phyloP scores from a whole-genome alignment of 352 stramenopile genomes.

The Phytophthora palmivora region DNA sequence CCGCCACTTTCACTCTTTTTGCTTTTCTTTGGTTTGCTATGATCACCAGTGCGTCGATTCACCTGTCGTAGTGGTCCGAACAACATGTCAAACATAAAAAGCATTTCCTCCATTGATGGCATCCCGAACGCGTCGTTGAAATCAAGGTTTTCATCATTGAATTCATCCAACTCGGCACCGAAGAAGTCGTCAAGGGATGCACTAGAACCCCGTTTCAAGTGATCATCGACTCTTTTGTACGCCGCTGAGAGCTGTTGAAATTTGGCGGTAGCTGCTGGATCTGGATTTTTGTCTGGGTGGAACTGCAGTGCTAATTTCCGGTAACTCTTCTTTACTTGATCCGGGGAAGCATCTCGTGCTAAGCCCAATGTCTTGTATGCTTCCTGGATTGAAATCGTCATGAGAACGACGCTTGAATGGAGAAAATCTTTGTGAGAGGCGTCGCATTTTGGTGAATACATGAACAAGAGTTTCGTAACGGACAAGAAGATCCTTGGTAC shows the following conservation, averaged over 20 bases:
- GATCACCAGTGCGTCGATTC: not conserved
- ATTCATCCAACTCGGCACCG: constrained; percentile 4
- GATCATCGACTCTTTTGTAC: constrained; percentile 75
- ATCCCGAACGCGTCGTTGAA: constrained; percentile 40
- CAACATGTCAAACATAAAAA: constrained; percentile 82
- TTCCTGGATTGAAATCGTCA: constrained; percentile 50
- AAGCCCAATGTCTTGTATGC: constrained; percentile 58
- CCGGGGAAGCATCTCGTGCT: constrained; percentile 39
- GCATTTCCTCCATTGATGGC: constrained; percentile 73
- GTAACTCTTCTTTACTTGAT: constrained; percentile 70
- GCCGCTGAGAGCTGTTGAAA: constrained; percentile 78
- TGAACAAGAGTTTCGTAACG: not conserved
- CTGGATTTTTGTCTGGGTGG: constrained; percentile 77
- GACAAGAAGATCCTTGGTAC: not conserved
- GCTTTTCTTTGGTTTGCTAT: constrained; percentile 1
- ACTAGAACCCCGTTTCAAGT: constrained; percentile 38
- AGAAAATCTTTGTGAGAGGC: constrained; percentile 14
- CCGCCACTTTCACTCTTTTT: constrained; percentile 14
- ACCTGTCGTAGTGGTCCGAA: constrained; percentile 38
- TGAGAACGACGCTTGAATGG: constrained; percentile 15
- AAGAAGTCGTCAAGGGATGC: constrained; percentile 22
- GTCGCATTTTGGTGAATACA: not conserved
- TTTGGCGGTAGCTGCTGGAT: constrained; percentile 60
- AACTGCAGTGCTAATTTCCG: constrained; percentile 65
- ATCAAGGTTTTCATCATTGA: constrained; percentile 35